Evolutionary conservation across 2,329 filamentous ascomycete genomes (phyloP), one percentile per base, ranked within the genome.

Genomic region (Diaporthe batatas): DNA sequence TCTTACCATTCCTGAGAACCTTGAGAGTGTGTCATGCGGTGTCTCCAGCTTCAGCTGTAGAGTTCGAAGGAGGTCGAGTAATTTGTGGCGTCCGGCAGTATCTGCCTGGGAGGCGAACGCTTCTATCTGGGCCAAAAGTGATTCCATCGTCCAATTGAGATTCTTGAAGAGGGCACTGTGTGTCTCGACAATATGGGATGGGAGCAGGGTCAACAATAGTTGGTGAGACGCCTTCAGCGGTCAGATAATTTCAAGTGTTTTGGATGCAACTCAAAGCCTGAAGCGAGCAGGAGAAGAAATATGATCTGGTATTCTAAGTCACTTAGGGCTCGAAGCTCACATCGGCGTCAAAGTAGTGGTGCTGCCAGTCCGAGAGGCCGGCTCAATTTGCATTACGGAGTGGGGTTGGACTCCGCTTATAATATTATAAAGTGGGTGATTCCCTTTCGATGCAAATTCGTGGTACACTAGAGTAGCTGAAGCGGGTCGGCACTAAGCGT

Each of bases 31-130:
- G 29, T 75, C 73, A 32, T 73, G 74, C 4, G 72, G 74, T 25
- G 54, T 75, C 32, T 76, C 74, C 1, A 76, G 58, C n/a, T 54
- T 49, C 6, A 75, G 54, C 49, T 75, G 74, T 23, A 75, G 71
- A 14, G 18, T 34, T 7, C 62, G 58, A 16, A 74, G 36, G 14
- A 44, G 36, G 51, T 75, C 74, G 21, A 75, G 75, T 0, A 75
- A 21, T 39, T 72, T 53, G 14, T 70, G 54, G 1, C 68, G 42
- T 3, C 68, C 68, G 4, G 54, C 32, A 29, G n/a, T 6, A 16
- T 70, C 68, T 6, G 68, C 55, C 32, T 70, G 68, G 3, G 47
- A 6, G 1, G 54, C 54, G 3, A 39, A 10, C 5, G 42, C 25
- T 44, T 70, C 21, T 42, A 70, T 14, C 21, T 70, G 68, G 12